Conservation (phyloP, 352 stramenopile species). For the Phytophthora macrochlamydospora region DNA sequence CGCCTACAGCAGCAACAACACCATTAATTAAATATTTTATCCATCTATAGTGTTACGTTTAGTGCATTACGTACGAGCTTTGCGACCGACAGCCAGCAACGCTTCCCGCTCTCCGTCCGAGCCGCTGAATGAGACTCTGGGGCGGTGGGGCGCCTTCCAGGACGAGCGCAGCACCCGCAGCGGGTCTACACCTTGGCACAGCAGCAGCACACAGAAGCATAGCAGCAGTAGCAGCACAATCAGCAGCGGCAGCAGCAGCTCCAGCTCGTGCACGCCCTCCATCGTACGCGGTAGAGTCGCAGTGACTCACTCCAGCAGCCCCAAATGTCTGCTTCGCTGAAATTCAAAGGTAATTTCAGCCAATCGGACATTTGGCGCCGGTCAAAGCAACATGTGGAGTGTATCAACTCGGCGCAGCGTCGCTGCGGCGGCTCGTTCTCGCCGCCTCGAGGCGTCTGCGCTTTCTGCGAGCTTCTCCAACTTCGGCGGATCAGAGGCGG, state of each 20-base stretch:
- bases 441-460: slow-evolving; percentile 1
- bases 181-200: slow-evolving; percentile 66
- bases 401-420: slow-evolving; percentile 22
- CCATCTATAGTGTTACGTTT: background rate
- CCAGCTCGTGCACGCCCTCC: slow-evolving; percentile 33
- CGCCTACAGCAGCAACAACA: slow-evolving; percentile 23
- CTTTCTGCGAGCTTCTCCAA: slow-evolving; percentile 15
- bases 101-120: slow-evolving; percentile 55
- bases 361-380: background rate
- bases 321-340: background rate
- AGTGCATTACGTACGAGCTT: slow-evolving; percentile 36
- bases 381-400: slow-evolving; percentile 22
- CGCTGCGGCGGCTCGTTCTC: background rate
- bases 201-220: slow-evolving; percentile 46
- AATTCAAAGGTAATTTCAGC: background rate
- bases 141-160: slow-evolving; percentile 51
- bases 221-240: slow-evolving; percentile 49
- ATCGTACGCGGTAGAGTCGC: slow-evolving; percentile 20
- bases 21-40: background rate
- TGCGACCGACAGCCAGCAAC: slow-evolving; percentile 45
- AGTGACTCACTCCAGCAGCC: background rate
- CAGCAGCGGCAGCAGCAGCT: slow-evolving; percentile 47
- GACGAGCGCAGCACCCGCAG: slow-evolving; percentile 62
- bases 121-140: slow-evolving; percentile 34
- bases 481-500: background rate